These are phyloP conservation scores for Ceratocystis destructans DNA, from an alignment of 2,329 filamentous ascomycete species.

Conservation along the genomic window DNA sequence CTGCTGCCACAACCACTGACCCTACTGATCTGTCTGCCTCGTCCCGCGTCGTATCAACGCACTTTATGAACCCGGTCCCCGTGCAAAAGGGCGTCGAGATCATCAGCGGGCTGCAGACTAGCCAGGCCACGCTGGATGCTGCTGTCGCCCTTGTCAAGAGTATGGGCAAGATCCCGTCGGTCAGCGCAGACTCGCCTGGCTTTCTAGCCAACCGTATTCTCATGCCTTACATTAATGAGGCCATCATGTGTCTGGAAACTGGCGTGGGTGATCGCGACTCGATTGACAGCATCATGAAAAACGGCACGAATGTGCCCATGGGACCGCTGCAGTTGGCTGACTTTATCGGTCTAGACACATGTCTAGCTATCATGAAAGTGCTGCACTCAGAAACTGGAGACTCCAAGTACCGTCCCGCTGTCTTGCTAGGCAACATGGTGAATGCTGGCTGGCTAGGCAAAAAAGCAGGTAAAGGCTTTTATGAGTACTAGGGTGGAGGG, in stretches of 20 bases:
- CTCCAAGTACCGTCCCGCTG: slow-evolving; percentile 84
- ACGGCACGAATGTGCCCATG: slow-evolving; percentile 97
- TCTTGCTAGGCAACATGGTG: slow-evolving; percentile 86
- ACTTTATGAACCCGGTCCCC: slow-evolving; percentile 99
- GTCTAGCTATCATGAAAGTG: slow-evolving; percentile 93
- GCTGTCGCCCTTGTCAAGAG: slow-evolving; percentile 74
- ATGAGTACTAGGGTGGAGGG: slow-evolving; percentile 51
- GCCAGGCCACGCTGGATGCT: slow-evolving; percentile 62
- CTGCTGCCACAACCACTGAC: slow-evolving; percentile 66
- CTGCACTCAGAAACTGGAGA: slow-evolving; percentile 83
- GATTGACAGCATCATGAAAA: slow-evolving; percentile 98
- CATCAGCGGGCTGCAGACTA: slow-evolving; percentile 87
- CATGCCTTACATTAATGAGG: slow-evolving; percentile 99
- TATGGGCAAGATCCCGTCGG: slow-evolving; percentile 86
- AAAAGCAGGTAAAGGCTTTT: slow-evolving; percentile 94
- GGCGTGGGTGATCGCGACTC: slow-evolving; percentile 77
- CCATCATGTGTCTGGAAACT: slow-evolving; percentile 88
- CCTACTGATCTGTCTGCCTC: slow-evolving; percentile 67
- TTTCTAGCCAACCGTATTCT: slow-evolving; percentile 94
- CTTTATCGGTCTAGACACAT: slow-evolving; percentile 95
- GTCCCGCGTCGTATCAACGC: slow-evolving; percentile 82
- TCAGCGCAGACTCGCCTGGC: slow-evolving; percentile 78
- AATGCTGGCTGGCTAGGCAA: slow-evolving; percentile 96
- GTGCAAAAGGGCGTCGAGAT: slow-evolving; percentile 97
- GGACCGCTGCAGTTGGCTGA: slow-evolving; percentile 85